A percentile compares a stretch with the other conserved stretches of the same genome.
These are phyloP conservation scores for Xylariaceae sp. DNA, from an alignment of 2,329 filamentous ascomycete genomes.

Conservation along the genomic window DNA sequence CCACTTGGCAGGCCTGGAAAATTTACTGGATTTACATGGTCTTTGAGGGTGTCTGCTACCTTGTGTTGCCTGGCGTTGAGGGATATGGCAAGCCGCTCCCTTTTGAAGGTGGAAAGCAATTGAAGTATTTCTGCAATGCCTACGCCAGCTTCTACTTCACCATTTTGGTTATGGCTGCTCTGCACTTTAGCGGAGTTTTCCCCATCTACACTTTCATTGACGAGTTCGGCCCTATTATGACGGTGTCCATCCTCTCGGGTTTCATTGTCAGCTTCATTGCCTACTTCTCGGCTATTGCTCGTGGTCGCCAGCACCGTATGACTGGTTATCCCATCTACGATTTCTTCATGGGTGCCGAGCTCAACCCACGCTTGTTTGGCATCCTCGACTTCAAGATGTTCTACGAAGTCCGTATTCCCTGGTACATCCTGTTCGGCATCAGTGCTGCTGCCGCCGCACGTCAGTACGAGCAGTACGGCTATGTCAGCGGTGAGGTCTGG, in stretches of 20 bases:
- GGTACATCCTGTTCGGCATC: slow-evolving; percentile 83
- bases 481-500: slow-evolving; percentile 77
- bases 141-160: slow-evolving; percentile 85
- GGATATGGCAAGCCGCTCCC: slow-evolving; percentile 83
- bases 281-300: slow-evolving; percentile 77
- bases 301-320: slow-evolving; percentile 88
- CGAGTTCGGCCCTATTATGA: slow-evolving; percentile 90
- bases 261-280: slow-evolving; percentile 79
- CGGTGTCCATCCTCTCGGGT: slow-evolving; percentile 86
- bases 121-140: slow-evolving; percentile 92
- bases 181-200: slow-evolving; percentile 84
- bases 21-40: slow-evolving; percentile 96
- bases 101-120: slow-evolving; percentile 77
- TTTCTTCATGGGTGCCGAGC: slow-evolving; percentile 89
- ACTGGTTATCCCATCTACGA: slow-evolving; percentile 81
- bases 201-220: slow-evolving; percentile 89
- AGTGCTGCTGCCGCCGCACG: slow-evolving; percentile 72
- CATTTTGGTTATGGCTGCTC: slow-evolving; percentile 61
- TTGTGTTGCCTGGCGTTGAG: slow-evolving; percentile 81
- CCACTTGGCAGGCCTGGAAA: slow-evolving; percentile 74
- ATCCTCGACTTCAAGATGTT: slow-evolving; percentile 96
- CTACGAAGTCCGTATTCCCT: slow-evolving; percentile 86
- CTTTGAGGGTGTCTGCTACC: slow-evolving; percentile 78
- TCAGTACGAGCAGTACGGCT: slow-evolving; percentile 81
- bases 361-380: slow-evolving; percentile 83